Evolutionary conservation across 441 rosid genomes (phyloP).

Genomic region (Jatropha multifida): DNA sequence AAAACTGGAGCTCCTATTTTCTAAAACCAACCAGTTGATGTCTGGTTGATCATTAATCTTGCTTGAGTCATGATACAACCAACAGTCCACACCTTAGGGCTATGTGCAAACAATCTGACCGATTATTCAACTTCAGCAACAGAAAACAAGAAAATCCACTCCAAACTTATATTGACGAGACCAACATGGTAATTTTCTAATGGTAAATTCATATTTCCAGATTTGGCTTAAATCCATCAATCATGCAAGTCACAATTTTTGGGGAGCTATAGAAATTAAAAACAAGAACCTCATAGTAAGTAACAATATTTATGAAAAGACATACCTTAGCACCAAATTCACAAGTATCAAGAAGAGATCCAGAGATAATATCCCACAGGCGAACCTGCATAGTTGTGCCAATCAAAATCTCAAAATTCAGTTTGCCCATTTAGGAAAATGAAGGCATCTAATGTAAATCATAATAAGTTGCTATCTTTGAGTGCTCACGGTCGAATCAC

Average conservation of each 20-base stretch:
- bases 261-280: not conserved
- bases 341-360: slow-evolving; percentile 83
- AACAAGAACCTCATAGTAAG: not conserved
- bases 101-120: slow-evolving; percentile 4
- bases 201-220: not conserved
- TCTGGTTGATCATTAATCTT: not conserved
- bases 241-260: not conserved
- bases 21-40: not conserved
- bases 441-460: slow-evolving; percentile 6
- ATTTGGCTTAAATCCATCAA: not conserved
- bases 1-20: not conserved
- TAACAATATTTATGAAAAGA: not conserved
- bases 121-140: not conserved
- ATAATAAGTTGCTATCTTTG: slow-evolving; percentile 12
- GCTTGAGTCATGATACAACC: not conserved
- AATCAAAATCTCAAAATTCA: slow-evolving; percentile 21
- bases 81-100: not conserved
- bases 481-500: slow-evolving; percentile 82
- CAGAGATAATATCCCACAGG: slow-evolving; percentile 79
- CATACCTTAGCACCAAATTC: slow-evolving; percentile 69
- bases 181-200: not conserved
- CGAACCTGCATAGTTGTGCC: slow-evolving; percentile 56
- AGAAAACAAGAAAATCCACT: not conserved
- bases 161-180: not conserved
- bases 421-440: slow-evolving; percentile 8